Evolutionary conservation across 2,329 filamentous ascomycete species (phyloP).

Genomic region (Fusarium sp.): DNA sequence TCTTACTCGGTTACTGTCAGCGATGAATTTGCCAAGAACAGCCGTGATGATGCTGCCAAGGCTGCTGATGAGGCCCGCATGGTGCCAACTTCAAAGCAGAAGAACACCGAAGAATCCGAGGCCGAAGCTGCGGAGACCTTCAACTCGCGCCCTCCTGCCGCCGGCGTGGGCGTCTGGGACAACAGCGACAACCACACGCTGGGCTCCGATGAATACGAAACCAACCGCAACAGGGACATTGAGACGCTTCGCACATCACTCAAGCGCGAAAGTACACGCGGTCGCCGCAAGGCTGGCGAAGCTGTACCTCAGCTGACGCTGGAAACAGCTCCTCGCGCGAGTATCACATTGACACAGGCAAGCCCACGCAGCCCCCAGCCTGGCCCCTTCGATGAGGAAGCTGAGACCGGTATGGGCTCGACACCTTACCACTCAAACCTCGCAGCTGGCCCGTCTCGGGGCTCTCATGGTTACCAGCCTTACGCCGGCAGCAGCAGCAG

Average conservation of each 20-base stretch:
- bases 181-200: slow-evolving; percentile 42
- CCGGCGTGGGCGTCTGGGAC: slow-evolving; percentile 42
- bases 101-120: slow-evolving; percentile 52
- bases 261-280: slow-evolving; percentile 59
- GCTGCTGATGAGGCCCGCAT: slow-evolving; percentile 74
- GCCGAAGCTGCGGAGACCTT: slow-evolving; percentile 58
- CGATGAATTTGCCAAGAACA: slow-evolving; percentile 72
- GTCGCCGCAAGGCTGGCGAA: slow-evolving; percentile 62
- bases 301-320: slow-evolving; percentile 52
- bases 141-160: slow-evolving; percentile 52
- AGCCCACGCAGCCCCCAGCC: slow-evolving; percentile 49
- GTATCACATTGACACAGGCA: slow-evolving; percentile 44
- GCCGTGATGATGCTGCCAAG: slow-evolving; percentile 68
- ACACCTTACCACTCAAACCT: slow-evolving; percentile 49
- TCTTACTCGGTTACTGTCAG: slow-evolving; percentile 81
- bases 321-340: slow-evolving; percentile 40
- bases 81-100: slow-evolving; percentile 59
- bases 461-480: slow-evolving; percentile 41
- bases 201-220: slow-evolving; percentile 48
- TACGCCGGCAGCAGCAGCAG: slow-evolving; percentile 30
- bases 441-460: slow-evolving; percentile 31
- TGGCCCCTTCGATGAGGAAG: slow-evolving; percentile 58
- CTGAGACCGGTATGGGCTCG: slow-evolving; percentile 51
- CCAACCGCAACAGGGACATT: slow-evolving; percentile 53
- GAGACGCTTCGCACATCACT: slow-evolving; percentile 52